phyloP scores from a whole-genome alignment of 768 basidiomycete species.

The Pulveroboletus sp. region DNA sequence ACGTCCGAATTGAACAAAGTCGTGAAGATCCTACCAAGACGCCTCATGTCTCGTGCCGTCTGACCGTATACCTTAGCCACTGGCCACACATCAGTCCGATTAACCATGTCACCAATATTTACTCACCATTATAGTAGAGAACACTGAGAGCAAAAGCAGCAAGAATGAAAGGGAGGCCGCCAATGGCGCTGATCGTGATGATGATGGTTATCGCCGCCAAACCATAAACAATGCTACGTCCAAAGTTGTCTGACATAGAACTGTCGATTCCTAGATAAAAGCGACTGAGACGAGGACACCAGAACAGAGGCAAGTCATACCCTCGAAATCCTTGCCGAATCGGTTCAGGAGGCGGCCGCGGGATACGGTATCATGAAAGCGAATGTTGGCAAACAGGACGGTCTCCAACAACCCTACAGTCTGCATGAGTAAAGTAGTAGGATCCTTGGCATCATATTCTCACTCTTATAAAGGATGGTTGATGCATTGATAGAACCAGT shows the following conservation, averaged over 20 bases:
- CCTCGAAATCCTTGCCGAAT: constrained; percentile 90
- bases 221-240: constrained; percentile 66
- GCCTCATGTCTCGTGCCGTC: constrained; percentile 82
- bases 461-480: constrained; percentile 68
- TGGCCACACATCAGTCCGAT: constrained; percentile 13
- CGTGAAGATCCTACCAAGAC: constrained; percentile 49
- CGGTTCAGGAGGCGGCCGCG: constrained; percentile 80
- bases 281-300: constrained; percentile 7
- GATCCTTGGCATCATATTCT: neutral
- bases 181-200: constrained; percentile 70
- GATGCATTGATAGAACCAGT: constrained; percentile 81
- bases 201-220: constrained; percentile 71
- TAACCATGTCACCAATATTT: neutral
- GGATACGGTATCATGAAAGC: constrained; percentile 91
- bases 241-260: constrained; percentile 79
- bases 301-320: constrained; percentile 14
- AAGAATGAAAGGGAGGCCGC: constrained; percentile 70
- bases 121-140: constrained; percentile 72
- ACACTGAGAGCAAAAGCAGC: constrained; percentile 51
- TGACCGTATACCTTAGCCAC: constrained; percentile 64
- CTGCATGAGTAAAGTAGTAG: constrained; percentile 12
- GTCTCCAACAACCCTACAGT: constrained; percentile 57
- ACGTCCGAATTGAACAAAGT: neutral
- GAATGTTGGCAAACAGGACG: constrained; percentile 82
- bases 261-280: constrained; percentile 67